A percentile compares a stretch with the other conserved stretches of the same genome.
phyloP scores from a whole-genome alignment of 108 stramenopile genomes.

The Hondaea fermentalgiana region DNA sequence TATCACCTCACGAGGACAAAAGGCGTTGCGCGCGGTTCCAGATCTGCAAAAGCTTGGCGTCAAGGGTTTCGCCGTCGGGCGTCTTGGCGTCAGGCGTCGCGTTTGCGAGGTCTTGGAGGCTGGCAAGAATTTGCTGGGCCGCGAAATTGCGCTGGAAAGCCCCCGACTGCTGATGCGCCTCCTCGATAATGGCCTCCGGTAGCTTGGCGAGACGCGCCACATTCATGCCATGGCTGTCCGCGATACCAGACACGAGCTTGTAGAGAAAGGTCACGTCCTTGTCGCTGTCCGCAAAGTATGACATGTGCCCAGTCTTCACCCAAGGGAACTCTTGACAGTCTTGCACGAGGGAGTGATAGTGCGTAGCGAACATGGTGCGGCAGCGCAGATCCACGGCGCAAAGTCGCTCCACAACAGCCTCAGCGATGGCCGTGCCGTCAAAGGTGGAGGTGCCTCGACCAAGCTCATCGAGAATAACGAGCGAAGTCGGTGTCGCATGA shows the following conservation, averaged over 20 bases:
- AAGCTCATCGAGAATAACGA: slow-evolving; percentile 98
- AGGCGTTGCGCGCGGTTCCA: not conserved
- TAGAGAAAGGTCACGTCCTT: slow-evolving; percentile 89
- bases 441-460: slow-evolving; percentile 92
- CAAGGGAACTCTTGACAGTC: slow-evolving; percentile 69
- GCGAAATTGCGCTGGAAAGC: slow-evolving; percentile 53
- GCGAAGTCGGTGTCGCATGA: slow-evolving; percentile 74
- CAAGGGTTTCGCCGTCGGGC: not conserved
- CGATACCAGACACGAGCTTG: slow-evolving; percentile 80
- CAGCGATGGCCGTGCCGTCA: slow-evolving; percentile 98
- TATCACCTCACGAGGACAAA: not conserved
- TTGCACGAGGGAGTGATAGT: slow-evolving; percentile 89
- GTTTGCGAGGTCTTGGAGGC: not conserved
- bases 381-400: slow-evolving; percentile 63
- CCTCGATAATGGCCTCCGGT: slow-evolving; percentile 77
- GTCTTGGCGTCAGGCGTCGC: not conserved
- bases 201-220: slow-evolving; percentile 90
- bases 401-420: slow-evolving; percentile 84
- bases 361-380: slow-evolving; percentile 84
- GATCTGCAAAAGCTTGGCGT: not conserved
- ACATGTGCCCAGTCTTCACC: slow-evolving; percentile 94
- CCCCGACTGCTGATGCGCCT: slow-evolving; percentile 61
- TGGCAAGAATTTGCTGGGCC: not conserved
- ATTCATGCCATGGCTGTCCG: slow-evolving; percentile 96
- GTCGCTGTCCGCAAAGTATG: slow-evolving; percentile 73